phyloP scores from a whole-genome alignment of 176 grass and related monocot genomes.

The Paspalum notatum region DNA sequence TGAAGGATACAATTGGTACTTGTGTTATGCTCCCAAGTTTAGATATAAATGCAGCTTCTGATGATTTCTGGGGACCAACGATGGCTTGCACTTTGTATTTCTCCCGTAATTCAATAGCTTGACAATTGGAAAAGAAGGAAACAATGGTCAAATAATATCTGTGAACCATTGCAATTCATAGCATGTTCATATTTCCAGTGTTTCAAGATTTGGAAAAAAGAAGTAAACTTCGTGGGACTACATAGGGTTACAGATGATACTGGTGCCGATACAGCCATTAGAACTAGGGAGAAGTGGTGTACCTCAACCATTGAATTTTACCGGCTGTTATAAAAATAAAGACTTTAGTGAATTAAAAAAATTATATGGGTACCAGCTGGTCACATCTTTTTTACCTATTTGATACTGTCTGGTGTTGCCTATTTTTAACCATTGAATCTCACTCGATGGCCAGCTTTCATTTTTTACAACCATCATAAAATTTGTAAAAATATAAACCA shows the following conservation, averaged over 20 bases:
- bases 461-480: too few species aligned
- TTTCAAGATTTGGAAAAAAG: background rate
- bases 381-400: too few species aligned
- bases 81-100: constrained; percentile 56
- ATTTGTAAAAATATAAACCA: too few species aligned
- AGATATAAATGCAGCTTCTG: constrained; percentile 53
- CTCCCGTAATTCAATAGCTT: constrained; percentile 32
- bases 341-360: too few species aligned
- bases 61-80: constrained; percentile 55
- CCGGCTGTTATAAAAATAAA: too few species aligned
- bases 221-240: background rate
- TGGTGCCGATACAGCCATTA: background rate
- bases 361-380: too few species aligned
- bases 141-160: background rate
- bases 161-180: background rate
- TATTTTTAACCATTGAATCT: too few species aligned
- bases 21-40: constrained; percentile 32
- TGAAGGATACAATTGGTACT: constrained; percentile 55
- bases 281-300: too few species aligned
- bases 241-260: background rate
- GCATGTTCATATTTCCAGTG: background rate
- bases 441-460: too few species aligned
- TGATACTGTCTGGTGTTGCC: too few species aligned
- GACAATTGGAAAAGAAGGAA: background rate
- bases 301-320: too few species aligned